Conservation (phyloP, 257 asterid genomes). For the Solanum chmielewskii region DNA sequence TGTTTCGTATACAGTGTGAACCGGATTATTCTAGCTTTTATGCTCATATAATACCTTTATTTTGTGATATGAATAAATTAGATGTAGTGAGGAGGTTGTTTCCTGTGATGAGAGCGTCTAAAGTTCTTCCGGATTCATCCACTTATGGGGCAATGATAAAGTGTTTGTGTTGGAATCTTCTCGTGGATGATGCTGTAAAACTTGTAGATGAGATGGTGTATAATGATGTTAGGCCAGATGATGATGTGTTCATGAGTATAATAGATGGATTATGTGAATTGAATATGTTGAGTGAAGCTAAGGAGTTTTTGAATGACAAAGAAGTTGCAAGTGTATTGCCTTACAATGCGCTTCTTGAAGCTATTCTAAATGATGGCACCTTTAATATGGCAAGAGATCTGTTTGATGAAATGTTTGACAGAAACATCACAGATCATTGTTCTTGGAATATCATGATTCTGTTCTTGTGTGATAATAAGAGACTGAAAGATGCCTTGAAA, state of each 20-base stretch:
- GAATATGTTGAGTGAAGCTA: slow-evolving; percentile 38
- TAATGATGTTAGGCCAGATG: slow-evolving; percentile 30
- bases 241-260: slow-evolving; percentile 24
- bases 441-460: slow-evolving; percentile 62
- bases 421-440: slow-evolving; percentile 22
- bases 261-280: slow-evolving; percentile 38
- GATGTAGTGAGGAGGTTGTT: slow-evolving; percentile 39
- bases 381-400: slow-evolving; percentile 25
- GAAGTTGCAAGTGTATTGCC: slow-evolving; percentile 22
- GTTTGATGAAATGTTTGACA: slow-evolving; percentile 40
- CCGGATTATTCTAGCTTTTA: slow-evolving; percentile 36
- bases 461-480: slow-evolving; percentile 32
- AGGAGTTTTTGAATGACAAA: slow-evolving; percentile 33
- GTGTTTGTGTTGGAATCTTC: slow-evolving; percentile 48
- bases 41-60: slow-evolving; percentile 31
- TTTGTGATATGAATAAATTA: slow-evolving; percentile 34
- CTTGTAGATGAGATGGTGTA: slow-evolving; percentile 46
- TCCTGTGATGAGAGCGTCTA: slow-evolving; percentile 45
- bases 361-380: slow-evolving; percentile 29
- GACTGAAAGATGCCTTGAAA: slow-evolving; percentile 40
- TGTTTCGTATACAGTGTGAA: slow-evolving; percentile 34
- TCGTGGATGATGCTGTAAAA: slow-evolving; percentile 49
- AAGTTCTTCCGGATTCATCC: slow-evolving; percentile 24
- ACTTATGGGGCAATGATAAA: slow-evolving; percentile 40
- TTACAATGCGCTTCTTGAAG: slow-evolving; percentile 48